Percentiles rank a stretch among this genome's conserved stretches.
phyloP scores from a whole-genome alignment of 140 eudicot species.

The Senecio squalidus region DNA sequence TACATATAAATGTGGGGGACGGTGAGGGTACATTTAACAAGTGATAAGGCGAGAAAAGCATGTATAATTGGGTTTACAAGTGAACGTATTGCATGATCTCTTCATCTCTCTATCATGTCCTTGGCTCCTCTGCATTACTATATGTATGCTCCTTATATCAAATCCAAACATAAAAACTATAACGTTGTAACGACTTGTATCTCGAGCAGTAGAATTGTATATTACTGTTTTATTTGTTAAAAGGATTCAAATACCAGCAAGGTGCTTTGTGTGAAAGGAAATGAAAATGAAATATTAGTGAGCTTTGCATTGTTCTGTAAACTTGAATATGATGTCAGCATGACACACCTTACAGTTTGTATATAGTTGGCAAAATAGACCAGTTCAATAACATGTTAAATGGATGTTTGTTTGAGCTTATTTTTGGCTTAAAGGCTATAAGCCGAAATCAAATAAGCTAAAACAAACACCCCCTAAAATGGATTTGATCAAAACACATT shows the following conservation, averaged over 20 bases:
- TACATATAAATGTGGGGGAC: constrained; percentile 28
- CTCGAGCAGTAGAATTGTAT: constrained; percentile 7
- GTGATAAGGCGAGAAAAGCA: constrained; percentile 66
- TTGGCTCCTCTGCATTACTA: constrained; percentile 36
- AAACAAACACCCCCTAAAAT: too few relatives aligned
- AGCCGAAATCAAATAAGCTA: too few relatives aligned
- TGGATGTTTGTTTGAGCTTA: too few relatives aligned
- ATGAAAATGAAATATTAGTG: not conserved
- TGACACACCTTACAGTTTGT: not conserved
- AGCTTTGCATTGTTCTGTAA: too few relatives aligned
- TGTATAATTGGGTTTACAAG: constrained; percentile 49
- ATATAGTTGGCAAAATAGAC: not conserved
- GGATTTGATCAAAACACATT: too few relatives aligned
- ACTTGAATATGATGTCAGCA: constrained; percentile 19
- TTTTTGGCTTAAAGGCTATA: too few relatives aligned
- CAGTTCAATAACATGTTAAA: too few relatives aligned
- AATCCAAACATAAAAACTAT: not conserved
- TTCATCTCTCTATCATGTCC: constrained; percentile 42
- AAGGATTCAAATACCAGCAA: not conserved
- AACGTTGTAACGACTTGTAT: constrained; percentile 13
- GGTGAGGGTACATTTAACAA: constrained; percentile 46
- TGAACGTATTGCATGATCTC: constrained; percentile 83
- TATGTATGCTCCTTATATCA: constrained; percentile 22
- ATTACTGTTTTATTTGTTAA: too few relatives aligned
- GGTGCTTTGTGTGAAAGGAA: not conserved